These are phyloP conservation scores for Globisporangium nunn DNA, from an alignment of 352 stramenopile genomes.

Conservation along the genomic window DNA sequence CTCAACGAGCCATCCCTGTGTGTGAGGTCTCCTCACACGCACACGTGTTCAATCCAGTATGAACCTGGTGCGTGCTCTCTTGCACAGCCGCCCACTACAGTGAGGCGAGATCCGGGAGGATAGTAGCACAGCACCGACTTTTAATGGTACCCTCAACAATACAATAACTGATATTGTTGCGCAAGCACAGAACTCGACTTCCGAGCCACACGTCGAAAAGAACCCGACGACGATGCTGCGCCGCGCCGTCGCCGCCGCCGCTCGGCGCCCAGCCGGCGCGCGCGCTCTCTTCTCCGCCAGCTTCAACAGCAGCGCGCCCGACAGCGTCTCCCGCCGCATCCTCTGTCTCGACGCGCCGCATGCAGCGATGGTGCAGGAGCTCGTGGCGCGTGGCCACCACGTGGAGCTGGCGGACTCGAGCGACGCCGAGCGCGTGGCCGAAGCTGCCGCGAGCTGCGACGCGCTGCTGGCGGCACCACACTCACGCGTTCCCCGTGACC, in stretches of 20 bases:
- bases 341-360: constrained; percentile 57
- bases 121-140: no score
- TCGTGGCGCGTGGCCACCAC: constrained; percentile 59
- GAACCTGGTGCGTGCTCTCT: no score
- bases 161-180: no score
- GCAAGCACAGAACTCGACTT: no score
- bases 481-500: constrained; percentile 32
- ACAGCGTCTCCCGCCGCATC: constrained; percentile 28
- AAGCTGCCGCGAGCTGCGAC: constrained; percentile 41
- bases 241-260: not conserved
- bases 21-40: no score
- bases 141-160: no score
- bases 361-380: constrained; percentile 49
- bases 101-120: no score
- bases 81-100: no score
- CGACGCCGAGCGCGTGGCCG: constrained; percentile 18
- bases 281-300: constrained; percentile 13
- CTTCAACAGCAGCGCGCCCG: constrained; percentile 1
- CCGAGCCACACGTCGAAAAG: not conserved
- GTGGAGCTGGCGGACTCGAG: constrained; percentile 43
- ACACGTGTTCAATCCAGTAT: no score
- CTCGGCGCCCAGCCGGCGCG: no score
- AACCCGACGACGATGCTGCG: no score
- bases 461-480: constrained; percentile 49
- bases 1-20: no score